These are phyloP conservation scores for Adansonia grandidieri DNA, from an alignment of 441 rosid species.

Conservation along the genomic window DNA sequence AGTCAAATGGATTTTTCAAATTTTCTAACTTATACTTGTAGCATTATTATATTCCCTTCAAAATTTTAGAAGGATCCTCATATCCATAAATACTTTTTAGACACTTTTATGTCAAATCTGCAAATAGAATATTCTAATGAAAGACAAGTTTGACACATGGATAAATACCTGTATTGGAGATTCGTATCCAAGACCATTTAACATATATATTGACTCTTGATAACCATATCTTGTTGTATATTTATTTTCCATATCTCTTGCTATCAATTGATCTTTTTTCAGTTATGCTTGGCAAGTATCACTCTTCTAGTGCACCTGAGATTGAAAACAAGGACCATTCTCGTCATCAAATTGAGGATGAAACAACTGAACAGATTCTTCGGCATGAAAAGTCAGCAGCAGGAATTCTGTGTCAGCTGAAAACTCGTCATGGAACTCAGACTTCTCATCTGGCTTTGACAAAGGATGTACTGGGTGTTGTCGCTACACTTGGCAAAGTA, in stretches of 20 bases:
- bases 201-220: conserved; percentile 3
- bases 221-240: background rate
- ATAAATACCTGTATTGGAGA: background rate
- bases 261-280: conserved; percentile 31
- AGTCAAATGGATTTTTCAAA: conserved; percentile 7
- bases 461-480: conserved; percentile 69
- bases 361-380: conserved; percentile 57
- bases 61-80: background rate
- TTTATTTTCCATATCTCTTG: conserved; percentile 18
- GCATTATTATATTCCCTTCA: background rate
- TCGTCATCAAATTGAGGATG: conserved; percentile 53
- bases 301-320: conserved; percentile 39
- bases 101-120: background rate
- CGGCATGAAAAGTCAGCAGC: conserved; percentile 68
- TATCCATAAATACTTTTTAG: background rate
- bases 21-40: background rate
- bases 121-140: background rate
- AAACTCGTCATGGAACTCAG: conserved; percentile 46
- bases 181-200: background rate
- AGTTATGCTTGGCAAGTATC: conserved; percentile 69
- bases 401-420: conserved; percentile 60
- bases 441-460: conserved; percentile 45
- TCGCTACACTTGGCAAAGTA: conserved; percentile 79
- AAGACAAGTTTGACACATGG: background rate
- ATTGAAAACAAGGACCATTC: conserved; percentile 39